These are phyloP conservation scores for Suillus ampliporus DNA, from an alignment of 768 basidiomycete genomes.

Conservation along the genomic window DNA sequence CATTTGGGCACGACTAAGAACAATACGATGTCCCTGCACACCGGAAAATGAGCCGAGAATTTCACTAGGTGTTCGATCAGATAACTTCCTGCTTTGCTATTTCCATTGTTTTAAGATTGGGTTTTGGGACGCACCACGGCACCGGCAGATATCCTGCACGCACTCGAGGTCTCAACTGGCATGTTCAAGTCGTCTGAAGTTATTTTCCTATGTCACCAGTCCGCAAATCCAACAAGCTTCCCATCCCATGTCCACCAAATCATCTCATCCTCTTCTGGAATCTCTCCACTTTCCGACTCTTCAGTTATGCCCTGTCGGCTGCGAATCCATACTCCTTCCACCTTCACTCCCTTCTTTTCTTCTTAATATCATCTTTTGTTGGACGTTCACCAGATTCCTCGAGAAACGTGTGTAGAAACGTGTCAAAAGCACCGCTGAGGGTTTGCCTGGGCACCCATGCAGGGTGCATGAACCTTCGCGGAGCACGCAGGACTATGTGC, in stretches of 20 bases:
- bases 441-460: slow-evolving; percentile 55
- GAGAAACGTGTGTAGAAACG: slow-evolving; percentile 41
- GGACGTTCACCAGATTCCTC: slow-evolving; percentile 24
- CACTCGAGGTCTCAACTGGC: too few species aligned
- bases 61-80: not conserved
- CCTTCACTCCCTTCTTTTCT: slow-evolving; percentile 33
- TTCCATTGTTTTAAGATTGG: too few species aligned
- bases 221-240: slow-evolving; percentile 51
- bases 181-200: too few species aligned
- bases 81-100: too few species aligned
- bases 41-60: too few species aligned
- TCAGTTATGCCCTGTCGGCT: slow-evolving; percentile 24
- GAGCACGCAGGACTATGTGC: slow-evolving; percentile 52
- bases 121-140: too few species aligned
- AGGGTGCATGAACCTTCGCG: slow-evolving; percentile 52
- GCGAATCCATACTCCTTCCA: slow-evolving; percentile 50
- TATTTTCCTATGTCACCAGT: slow-evolving; percentile 40
- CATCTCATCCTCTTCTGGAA: slow-evolving; percentile 49
- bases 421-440: slow-evolving; percentile 43
- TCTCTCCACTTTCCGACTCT: slow-evolving; percentile 17
- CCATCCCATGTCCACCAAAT: slow-evolving; percentile 62
- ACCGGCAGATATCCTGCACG: too few species aligned
- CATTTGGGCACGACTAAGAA: too few species aligned
- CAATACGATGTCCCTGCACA: too few species aligned
- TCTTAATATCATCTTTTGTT: slow-evolving; percentile 27